Percentiles rank a stretch among this genome's conserved stretches.
phyloP scores from a whole-genome alignment of 2,329 filamentous ascomycete genomes.

The Aspergillus pseudoterreus region DNA sequence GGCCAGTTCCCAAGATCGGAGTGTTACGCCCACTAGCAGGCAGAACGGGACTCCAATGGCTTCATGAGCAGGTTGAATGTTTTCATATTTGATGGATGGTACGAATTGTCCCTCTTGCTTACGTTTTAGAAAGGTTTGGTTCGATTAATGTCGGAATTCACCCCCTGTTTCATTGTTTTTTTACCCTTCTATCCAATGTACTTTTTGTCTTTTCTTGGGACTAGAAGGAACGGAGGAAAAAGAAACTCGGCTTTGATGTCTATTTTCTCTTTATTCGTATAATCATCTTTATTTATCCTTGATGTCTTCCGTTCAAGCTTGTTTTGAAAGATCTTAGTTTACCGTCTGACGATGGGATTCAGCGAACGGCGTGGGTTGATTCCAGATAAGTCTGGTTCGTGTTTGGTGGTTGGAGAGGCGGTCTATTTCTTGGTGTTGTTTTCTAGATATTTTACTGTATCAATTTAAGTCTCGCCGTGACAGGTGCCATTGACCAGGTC shows the following conservation, averaged over 20 bases:
- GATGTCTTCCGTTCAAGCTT: neutral
- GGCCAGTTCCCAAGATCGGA: constrained; percentile 31
- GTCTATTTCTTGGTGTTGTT: neutral
- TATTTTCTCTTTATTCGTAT: constrained; percentile 17
- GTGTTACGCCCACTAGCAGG: constrained; percentile 31
- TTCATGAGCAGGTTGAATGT: constrained; percentile 12
- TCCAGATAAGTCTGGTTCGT: constrained; percentile 15
- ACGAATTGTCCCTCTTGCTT: neutral
- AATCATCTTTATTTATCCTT: neutral
- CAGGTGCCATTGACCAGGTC: too few species aligned
- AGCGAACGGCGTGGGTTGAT: constrained; percentile 24
- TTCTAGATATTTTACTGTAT: neutral
- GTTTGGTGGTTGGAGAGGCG: neutral
- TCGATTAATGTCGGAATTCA: constrained; percentile 5
- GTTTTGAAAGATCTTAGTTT: neutral
- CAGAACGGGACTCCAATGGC: constrained; percentile 29
- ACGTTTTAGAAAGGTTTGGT: constrained; percentile 3
- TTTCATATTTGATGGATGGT: neutral
- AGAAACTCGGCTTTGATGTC: neutral
- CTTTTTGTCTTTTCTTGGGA: constrained; percentile 10
- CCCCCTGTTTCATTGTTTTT: neutral
- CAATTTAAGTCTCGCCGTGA: neutral
- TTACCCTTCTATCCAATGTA: constrained; percentile 8
- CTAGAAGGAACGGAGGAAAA: neutral
- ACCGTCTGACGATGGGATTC: constrained; percentile 4